Percentiles rank a stretch among this genome's conserved stretches.
Conservation (phyloP, 2,329 filamentous ascomycete species). For the Ustulina deusta region DNA sequence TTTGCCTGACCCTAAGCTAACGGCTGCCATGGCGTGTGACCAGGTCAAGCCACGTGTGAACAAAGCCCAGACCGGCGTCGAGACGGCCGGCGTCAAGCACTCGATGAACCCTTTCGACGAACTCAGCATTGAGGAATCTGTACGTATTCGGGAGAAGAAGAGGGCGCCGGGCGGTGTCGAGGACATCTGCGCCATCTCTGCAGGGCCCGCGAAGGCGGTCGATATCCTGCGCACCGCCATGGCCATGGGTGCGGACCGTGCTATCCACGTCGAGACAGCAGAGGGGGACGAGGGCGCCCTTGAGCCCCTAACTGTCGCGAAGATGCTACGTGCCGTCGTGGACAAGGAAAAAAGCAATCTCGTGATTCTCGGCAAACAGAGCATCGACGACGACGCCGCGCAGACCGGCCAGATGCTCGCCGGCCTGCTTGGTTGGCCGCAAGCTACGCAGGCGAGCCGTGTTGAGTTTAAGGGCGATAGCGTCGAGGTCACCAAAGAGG, state of each 20-base stretch:
- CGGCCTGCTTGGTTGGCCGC: constrained; percentile 88
- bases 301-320: constrained; percentile 92
- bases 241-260: constrained; percentile 98
- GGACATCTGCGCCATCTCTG: constrained; percentile 90
- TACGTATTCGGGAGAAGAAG: constrained; percentile 92
- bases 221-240: constrained; percentile 95
- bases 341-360: constrained; percentile 89
- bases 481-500: constrained; percentile 87
- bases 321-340: constrained; percentile 84
- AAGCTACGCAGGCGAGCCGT: constrained; percentile 92
- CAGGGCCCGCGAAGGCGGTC: constrained; percentile 86
- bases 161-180: constrained; percentile 78
- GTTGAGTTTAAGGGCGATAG: constrained; percentile 79
- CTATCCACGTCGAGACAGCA: constrained; percentile 84
- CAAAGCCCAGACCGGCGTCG: constrained; percentile 84
- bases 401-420: constrained; percentile 99
- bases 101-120: constrained; percentile 99
- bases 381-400: constrained; percentile 93
- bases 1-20: constrained; percentile 10
- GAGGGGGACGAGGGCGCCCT: constrained; percentile 74
- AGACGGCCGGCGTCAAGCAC: constrained; percentile 94
- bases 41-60: constrained; percentile 78
- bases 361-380: constrained; percentile 96
- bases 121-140: constrained; percentile 95
- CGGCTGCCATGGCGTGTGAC: not conserved